Evolutionary conservation across 768 basidiomycete genomes (phyloP).

Genomic region (Boletus rubescentipes): DNA sequence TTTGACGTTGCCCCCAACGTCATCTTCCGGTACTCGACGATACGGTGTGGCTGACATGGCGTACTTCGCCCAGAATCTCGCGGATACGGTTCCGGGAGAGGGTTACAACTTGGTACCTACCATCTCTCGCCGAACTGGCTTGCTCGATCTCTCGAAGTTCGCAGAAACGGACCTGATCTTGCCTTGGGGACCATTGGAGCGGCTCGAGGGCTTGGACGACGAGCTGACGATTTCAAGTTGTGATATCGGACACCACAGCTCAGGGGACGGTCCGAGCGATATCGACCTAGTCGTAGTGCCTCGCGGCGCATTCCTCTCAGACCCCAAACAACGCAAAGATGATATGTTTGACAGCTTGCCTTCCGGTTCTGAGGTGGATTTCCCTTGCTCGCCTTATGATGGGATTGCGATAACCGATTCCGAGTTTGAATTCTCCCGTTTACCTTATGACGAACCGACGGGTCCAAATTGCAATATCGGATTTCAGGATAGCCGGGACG

Average conservation of each 20-base stretch:
- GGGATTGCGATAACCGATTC: background rate
- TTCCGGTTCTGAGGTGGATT: background rate
- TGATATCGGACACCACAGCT: background rate
- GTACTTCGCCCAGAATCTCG: background rate
- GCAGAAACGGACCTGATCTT: background rate
- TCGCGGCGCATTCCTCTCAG: background rate
- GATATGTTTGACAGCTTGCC: too few relatives aligned
- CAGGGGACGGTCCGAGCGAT: background rate
- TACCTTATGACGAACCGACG: background rate
- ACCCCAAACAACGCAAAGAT: too few relatives aligned
- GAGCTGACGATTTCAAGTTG: background rate
- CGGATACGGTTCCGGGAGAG: background rate
- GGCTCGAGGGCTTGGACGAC: background rate
- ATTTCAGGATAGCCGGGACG: too few relatives aligned
- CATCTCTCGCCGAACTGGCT: background rate
- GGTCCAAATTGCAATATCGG: too few relatives aligned
- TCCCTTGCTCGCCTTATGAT: background rate
- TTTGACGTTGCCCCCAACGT: too few relatives aligned
- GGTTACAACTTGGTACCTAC: background rate
- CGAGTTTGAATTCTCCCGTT: background rate
- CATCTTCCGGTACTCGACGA: background rate
- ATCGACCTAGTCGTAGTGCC: background rate
- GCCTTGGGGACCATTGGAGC: background rate
- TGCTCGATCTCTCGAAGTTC: background rate
- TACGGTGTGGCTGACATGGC: conserved; percentile 13